Base-by-base conservation (phyloP, 2,329 filamentous ascomycete genomes). In the Juglanconis oblonga region DNA sequence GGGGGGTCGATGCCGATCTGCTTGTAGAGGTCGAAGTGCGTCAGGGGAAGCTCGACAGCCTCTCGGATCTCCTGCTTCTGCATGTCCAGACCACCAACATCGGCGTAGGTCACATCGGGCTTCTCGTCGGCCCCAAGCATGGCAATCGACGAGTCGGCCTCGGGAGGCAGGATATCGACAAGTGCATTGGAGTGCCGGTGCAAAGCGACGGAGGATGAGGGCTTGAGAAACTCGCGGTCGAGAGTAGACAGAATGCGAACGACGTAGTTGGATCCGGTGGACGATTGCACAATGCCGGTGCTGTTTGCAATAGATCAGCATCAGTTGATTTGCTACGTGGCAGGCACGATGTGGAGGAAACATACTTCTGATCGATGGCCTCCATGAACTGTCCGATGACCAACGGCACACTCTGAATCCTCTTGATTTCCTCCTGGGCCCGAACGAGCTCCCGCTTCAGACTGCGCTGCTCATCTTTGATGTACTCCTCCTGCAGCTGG, bases 371-470 rank as follows among this genome's bases (percentile, higher is more conserved):
- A 76, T 99, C 95, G 73, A 99, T 99, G 58, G 95, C 95, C 79
- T 99, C 95, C 95, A 99, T 99, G 74, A 99, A 99, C 78, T 99
- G 95, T 63, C 95, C 95, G 74, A 99, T 99, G 64, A 99, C 95
- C 64, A 99, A 80, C 33, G 95, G 95, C 57, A 99, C 95, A 75
- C 92, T 97, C 80, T 99, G 95, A 75, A 99, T 99, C 67, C 95
- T 88, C 83, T 99, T 99, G 81, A 99, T 99, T 81, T 99, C 95
- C 76, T 99, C 95, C 75, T 99, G 95, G 68, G 95, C 95, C 68
- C 95, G 88, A 58, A 99, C 94, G 55, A 99, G 85, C 81, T 99
- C 95, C 69, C 95, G 87, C 83, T 99, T 99, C 75, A 99, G 78
- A 78, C 92, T 97, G 80, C 92, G 88, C 80, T 99, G 95, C 82